Evolutionary conservation across 306 rosid genomes (phyloP).

Genomic region (Spatholobus suberectus): DNA sequence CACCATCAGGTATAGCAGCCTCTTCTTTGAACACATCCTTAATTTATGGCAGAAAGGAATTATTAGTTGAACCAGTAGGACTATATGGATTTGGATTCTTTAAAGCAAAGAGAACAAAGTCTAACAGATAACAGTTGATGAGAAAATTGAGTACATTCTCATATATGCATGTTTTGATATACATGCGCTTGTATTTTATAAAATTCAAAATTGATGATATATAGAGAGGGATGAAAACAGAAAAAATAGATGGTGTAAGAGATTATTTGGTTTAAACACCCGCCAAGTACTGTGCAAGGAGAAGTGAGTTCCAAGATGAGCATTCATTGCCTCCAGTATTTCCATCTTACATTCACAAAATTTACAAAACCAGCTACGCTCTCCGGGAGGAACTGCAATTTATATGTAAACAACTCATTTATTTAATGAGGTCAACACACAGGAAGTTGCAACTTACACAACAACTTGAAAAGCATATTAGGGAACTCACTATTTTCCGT

Average conservation of each 20-base stretch:
- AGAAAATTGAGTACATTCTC: neutral
- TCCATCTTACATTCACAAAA: constrained; percentile 87
- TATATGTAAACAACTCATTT: constrained; percentile 37
- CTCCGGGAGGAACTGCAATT: constrained; percentile 75
- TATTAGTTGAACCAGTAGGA: constrained; percentile 17
- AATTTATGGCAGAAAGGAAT: constrained; percentile 26
- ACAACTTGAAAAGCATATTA: constrained; percentile 33
- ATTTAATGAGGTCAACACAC: constrained; percentile 28
- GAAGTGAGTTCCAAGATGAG: constrained; percentile 87
- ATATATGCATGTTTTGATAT: neutral
- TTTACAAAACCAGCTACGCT: constrained; percentile 87
- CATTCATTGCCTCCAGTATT: constrained; percentile 78
- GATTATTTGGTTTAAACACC: constrained; percentile 53
- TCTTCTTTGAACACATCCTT: constrained; percentile 93
- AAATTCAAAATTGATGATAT: neutral
- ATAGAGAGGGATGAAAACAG: neutral
- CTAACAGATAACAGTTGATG: neutral
- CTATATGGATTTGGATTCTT: neutral
- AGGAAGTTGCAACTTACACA: constrained; percentile 2
- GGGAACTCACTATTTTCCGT: constrained; percentile 68
- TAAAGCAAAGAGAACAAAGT: neutral
- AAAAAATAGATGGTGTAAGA: constrained; percentile 5
- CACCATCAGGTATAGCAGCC: constrained; percentile 75
- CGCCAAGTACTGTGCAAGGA: constrained; percentile 75
- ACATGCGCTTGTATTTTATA: neutral